These are phyloP conservation scores for Trametes villosa DNA, from an alignment of 768 basidiomycete species.

Conservation along the genomic window DNA sequence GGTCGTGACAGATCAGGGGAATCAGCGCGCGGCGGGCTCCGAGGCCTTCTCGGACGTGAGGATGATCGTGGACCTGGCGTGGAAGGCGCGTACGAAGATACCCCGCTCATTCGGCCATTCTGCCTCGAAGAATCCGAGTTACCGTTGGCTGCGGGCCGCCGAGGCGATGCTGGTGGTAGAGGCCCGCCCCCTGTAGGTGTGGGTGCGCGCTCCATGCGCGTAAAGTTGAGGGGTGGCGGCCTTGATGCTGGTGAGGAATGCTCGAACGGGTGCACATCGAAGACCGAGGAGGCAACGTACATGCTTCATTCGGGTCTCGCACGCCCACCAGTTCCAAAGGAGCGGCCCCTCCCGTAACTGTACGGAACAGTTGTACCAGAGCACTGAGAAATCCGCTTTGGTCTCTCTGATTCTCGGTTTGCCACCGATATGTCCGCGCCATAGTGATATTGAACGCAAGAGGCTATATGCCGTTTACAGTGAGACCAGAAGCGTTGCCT, in stretches of 20 bases:
- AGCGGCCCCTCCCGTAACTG: conserved; percentile 40
- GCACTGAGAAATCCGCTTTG: conserved; percentile 74
- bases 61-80: conserved; percentile 13
- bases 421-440: conserved; percentile 90
- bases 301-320: conserved; percentile 43
- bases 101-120: conserved; percentile 16
- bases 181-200: conserved; percentile 32
- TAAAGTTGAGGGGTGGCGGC: conserved; percentile 21
- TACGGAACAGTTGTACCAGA: conserved; percentile 62
- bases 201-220: conserved; percentile 35
- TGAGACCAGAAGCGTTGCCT: background rate
- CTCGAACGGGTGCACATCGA: conserved; percentile 7
- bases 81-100: conserved; percentile 13
- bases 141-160: conserved; percentile 27
- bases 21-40: conserved; percentile 23
- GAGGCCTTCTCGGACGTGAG: conserved; percentile 17
- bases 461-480: conserved; percentile 46
- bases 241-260: conserved; percentile 26
- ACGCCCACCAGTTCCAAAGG: conserved; percentile 65
- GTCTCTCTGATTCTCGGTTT: conserved; percentile 75
- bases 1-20: conserved; percentile 24
- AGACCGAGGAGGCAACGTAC: conserved; percentile 6
- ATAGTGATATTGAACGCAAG: conserved; percentile 79
- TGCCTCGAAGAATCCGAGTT: conserved; percentile 14
- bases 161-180: conserved; percentile 27